Evolutionary conservation across 2,329 filamentous ascomycete genomes (phyloP).

Genomic region (Passalora sequoiae): DNA sequence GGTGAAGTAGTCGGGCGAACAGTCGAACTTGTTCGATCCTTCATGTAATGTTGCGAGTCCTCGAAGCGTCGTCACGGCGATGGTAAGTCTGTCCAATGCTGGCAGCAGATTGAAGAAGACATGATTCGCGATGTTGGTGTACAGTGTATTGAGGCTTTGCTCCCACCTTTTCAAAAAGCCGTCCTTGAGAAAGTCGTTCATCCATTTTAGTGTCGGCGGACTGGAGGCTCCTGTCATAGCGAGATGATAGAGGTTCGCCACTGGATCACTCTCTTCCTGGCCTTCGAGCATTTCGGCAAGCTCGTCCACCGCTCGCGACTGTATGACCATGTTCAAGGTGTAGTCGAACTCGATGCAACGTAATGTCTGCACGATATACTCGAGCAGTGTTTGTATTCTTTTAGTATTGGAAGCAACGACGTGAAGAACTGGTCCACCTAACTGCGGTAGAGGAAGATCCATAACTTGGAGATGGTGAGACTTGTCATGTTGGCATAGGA

Average conservation of each 20-base stretch:
- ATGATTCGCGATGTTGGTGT: conserved; percentile 70
- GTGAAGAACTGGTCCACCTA: conserved; percentile 60
- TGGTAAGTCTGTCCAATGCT: conserved; percentile 72
- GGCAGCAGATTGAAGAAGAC: conserved; percentile 85
- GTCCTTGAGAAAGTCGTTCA: conserved; percentile 41
- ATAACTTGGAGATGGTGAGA: conserved; percentile 14
- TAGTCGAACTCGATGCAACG: conserved; percentile 76
- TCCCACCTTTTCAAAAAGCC: conserved; percentile 81
- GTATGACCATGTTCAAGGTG: conserved; percentile 71
- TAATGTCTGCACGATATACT: conserved; percentile 78
- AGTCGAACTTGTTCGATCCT: conserved; percentile 54
- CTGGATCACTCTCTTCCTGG: conserved; percentile 59
- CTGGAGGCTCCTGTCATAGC: conserved; percentile 78
- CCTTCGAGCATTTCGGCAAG: conserved; percentile 70
- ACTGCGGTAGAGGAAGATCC: conserved; percentile 25
- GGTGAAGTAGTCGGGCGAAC: conserved; percentile 41
- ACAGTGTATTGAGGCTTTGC: conserved; percentile 71
- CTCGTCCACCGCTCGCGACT: conserved; percentile 13
- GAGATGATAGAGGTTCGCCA: conserved; percentile 75
- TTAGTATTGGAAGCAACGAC: conserved; percentile 82
- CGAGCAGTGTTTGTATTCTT: conserved; percentile 72
- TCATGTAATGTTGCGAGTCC: conserved; percentile 79
- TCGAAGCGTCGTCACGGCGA: conserved; percentile 75
- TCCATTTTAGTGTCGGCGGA: conserved; percentile 73
- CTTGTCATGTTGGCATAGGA: conserved; percentile 45